Evolutionary conservation across 2,329 filamentous ascomycete genomes (phyloP).

Genomic region (Neoscytalidium dimidiatum): DNA sequence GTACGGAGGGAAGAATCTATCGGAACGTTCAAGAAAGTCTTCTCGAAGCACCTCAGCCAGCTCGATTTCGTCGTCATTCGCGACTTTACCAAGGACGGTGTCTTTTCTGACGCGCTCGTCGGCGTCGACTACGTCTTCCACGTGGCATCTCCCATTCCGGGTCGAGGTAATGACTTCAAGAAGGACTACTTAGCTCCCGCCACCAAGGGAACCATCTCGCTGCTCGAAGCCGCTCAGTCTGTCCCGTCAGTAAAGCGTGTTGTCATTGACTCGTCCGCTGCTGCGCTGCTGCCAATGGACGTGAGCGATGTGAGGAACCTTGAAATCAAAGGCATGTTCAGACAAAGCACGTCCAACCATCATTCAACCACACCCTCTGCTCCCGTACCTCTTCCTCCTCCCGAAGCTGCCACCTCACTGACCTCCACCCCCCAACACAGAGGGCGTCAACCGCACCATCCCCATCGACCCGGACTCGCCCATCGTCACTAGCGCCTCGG

Average conservation of each 20-base stretch:
- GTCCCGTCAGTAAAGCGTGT: not conserved
- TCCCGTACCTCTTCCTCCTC: not conserved
- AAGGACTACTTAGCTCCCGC: not conserved
- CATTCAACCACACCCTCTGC: not conserved
- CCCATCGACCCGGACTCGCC: not conserved
- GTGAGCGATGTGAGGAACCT: not conserved
- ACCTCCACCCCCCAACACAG: not conserved
- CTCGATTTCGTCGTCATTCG: slow-evolving; percentile 33
- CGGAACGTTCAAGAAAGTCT: not conserved
- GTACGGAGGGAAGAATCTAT: slow-evolving; percentile 22
- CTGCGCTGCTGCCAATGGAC: not conserved
- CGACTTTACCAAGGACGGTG: slow-evolving; percentile 36
- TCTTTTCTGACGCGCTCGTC: slow-evolving; percentile 40
- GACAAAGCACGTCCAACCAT: not conserved
- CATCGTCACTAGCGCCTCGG: not conserved
- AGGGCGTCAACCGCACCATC: not conserved
- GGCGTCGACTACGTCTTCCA: slow-evolving; percentile 24
- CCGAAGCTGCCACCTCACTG: not conserved
- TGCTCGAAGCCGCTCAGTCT: not conserved
- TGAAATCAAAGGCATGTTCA: not conserved
- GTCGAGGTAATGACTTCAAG: not conserved
- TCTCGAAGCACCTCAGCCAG: not conserved
- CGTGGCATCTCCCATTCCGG: slow-evolving; percentile 19
- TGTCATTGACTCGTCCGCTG: not conserved
- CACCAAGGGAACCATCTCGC: not conserved